Conservation (phyloP, 2,329 filamentous ascomycete species). For the Magnaporthiopsis poae region DNA sequence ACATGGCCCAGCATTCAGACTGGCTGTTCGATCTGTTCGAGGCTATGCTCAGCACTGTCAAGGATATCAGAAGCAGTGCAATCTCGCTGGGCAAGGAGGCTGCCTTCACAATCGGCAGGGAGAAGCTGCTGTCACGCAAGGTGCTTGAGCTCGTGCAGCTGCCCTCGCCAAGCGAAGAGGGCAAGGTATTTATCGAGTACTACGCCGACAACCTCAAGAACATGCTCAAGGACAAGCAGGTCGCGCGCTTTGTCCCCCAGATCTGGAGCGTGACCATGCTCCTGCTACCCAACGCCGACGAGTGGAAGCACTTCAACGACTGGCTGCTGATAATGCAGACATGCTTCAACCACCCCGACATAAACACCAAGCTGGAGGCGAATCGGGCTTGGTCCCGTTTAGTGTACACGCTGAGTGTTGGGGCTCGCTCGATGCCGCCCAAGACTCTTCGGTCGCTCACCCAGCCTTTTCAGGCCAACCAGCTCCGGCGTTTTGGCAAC, state of each 20-base stretch:
- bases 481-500: constrained; percentile 44
- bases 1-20: constrained; percentile 61
- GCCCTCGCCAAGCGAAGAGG: constrained; percentile 34
- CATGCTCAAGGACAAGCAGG: constrained; percentile 57
- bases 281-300: constrained; percentile 59
- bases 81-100: constrained; percentile 65
- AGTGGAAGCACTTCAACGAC: constrained; percentile 62
- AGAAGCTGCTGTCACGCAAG: constrained; percentile 56
- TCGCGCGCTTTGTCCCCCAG: constrained; percentile 62
- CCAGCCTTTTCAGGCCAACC: constrained; percentile 54
- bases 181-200: constrained; percentile 57
- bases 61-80: constrained; percentile 65
- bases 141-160: constrained; percentile 55
- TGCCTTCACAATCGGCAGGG: constrained; percentile 58
- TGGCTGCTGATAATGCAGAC: constrained; percentile 73
- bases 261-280: constrained; percentile 81
- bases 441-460: constrained; percentile 43
- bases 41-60: constrained; percentile 68
- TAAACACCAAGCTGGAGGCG: constrained; percentile 61
- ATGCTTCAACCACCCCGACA: constrained; percentile 73
- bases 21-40: constrained; percentile 79
- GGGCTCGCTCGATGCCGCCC: constrained; percentile 48
- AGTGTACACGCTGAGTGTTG: constrained; percentile 61
- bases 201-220: constrained; percentile 56
- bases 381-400: constrained; percentile 81